Evolutionary conservation across 805 yeast species (phyloP).

Genomic region (Metschnikowia chrysomelidarum): DNA sequence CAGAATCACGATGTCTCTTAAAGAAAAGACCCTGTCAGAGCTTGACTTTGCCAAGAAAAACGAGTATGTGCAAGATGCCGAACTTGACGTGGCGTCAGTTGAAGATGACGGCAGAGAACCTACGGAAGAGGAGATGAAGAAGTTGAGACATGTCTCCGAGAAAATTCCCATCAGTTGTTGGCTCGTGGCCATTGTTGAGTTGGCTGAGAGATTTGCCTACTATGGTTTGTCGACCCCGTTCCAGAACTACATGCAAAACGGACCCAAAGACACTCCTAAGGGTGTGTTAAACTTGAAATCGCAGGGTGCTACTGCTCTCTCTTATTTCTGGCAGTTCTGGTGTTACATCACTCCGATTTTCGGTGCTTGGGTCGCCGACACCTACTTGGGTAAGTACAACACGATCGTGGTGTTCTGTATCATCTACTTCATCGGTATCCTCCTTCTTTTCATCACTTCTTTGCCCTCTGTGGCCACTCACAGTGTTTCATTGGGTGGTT

Average conservation of each 20-base stretch:
- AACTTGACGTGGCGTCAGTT: slow-evolving; percentile 12
- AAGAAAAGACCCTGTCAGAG: slow-evolving; percentile 8
- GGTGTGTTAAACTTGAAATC: slow-evolving; percentile 63
- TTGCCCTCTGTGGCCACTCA: slow-evolving; percentile 53
- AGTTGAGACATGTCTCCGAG: slow-evolving; percentile 53
- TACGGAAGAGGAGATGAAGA: slow-evolving; percentile 52
- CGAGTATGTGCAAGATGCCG: slow-evolving; percentile 4
- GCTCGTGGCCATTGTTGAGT: slow-evolving; percentile 69
- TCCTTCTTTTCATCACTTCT: slow-evolving; percentile 67
- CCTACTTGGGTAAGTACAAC: slow-evolving; percentile 67
- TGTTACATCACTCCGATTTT: slow-evolving; percentile 76
- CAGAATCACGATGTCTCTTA: slow-evolving; percentile 7
- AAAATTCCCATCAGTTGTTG: slow-evolving; percentile 53
- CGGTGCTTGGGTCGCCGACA: slow-evolving; percentile 76
- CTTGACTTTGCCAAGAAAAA: slow-evolving; percentile 7
- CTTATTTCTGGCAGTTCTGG: slow-evolving; percentile 78
- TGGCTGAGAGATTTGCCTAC: slow-evolving; percentile 78
- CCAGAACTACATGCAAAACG: slow-evolving; percentile 73
- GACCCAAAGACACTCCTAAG: slow-evolving; percentile 34
- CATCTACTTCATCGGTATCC: slow-evolving; percentile 59
- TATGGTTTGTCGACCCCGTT: slow-evolving; percentile 77
- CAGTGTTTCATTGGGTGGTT: slow-evolving; percentile 62
- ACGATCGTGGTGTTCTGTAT: slow-evolving; percentile 62
- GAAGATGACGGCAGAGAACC: slow-evolving; percentile 42
- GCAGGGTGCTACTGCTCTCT: slow-evolving; percentile 66